These are phyloP conservation scores for Volvox africanus DNA, from an alignment of 139 green algal genomes.

Conservation along the genomic window DNA sequence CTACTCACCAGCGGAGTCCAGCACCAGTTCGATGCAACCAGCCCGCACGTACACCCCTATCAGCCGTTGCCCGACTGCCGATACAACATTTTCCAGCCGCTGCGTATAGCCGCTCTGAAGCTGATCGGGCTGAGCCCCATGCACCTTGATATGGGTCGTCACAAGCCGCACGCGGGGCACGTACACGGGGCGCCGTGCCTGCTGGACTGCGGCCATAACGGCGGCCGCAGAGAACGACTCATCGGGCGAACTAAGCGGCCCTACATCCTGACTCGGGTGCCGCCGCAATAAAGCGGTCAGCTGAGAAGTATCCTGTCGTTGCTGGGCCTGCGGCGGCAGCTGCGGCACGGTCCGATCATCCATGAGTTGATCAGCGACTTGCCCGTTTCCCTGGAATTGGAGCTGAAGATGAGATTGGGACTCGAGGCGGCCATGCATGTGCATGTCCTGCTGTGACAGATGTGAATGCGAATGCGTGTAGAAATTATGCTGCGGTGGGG, in stretches of 20 bases:
- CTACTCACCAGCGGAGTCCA: conserved; percentile 30
- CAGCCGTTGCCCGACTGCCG: neutral
- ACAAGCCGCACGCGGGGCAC: neutral
- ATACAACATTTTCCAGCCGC: conserved; percentile 3
- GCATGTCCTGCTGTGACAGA: neutral
- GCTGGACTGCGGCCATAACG: neutral
- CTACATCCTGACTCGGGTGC: neutral
- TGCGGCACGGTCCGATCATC: neutral
- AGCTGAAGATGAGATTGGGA: no score
- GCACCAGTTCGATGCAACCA: conserved; percentile 34
- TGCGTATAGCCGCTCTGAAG: neutral
- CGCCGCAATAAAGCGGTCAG: no score
- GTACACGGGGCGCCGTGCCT: neutral
- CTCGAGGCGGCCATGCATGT: neutral
- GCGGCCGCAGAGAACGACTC: neutral
- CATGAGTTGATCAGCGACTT: no score
- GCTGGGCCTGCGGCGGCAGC: neutral
- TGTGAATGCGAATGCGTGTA: no score
- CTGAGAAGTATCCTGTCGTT: neutral
- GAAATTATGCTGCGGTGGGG: no score
- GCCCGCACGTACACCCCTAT: conserved; percentile 37
- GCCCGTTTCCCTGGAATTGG: no score
- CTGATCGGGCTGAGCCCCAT: neutral
- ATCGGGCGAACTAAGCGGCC: neutral
- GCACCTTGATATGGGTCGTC: conserved; percentile 39